Evolutionary conservation across 2,329 filamentous ascomycete species (phyloP).

Genomic region (Calonectria fujianensis): DNA sequence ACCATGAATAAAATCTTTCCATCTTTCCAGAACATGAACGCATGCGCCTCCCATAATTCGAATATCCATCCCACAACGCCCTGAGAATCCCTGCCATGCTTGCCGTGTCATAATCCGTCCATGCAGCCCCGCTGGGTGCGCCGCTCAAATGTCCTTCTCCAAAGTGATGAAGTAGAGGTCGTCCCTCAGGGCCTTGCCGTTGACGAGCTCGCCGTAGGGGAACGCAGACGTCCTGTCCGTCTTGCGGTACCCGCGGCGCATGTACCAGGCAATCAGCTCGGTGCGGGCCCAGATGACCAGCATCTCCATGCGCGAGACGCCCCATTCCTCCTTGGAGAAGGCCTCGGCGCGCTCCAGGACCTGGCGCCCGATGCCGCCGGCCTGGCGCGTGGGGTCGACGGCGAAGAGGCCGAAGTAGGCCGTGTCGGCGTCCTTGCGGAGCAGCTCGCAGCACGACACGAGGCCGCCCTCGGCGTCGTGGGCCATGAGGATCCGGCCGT

Average conservation of each 20-base stretch:
- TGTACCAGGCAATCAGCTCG: constrained; percentile 69
- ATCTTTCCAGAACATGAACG: not conserved
- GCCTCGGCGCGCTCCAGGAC: constrained; percentile 65
- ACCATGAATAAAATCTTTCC: constrained; percentile 40
- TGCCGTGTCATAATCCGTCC: not conserved
- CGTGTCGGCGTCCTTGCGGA: constrained; percentile 52
- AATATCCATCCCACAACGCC: not conserved
- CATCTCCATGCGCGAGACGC: constrained; percentile 63
- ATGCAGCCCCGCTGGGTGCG: not conserved
- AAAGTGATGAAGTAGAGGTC: constrained; percentile 66
- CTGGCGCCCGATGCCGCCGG: constrained; percentile 64
- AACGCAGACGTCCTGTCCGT: constrained; percentile 65
- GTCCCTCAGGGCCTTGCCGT: constrained; percentile 62
- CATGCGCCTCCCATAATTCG: too few species aligned
- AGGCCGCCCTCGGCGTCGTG: constrained; percentile 55
- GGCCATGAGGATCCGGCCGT: constrained; percentile 62
- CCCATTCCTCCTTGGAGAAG: constrained; percentile 59
- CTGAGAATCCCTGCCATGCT: not conserved
- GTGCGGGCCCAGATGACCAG: constrained; percentile 64
- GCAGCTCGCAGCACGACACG: constrained; percentile 67
- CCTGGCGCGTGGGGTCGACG: constrained; percentile 65
- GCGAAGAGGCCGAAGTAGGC: constrained; percentile 70
- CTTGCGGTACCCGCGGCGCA: constrained; percentile 63
- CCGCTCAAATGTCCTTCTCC: constrained; percentile 60
- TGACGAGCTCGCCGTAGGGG: constrained; percentile 62